Base-by-base conservation (phyloP, 225 moss, liverwort and hornwort genomes). In the Climacium dendroides region DNA sequence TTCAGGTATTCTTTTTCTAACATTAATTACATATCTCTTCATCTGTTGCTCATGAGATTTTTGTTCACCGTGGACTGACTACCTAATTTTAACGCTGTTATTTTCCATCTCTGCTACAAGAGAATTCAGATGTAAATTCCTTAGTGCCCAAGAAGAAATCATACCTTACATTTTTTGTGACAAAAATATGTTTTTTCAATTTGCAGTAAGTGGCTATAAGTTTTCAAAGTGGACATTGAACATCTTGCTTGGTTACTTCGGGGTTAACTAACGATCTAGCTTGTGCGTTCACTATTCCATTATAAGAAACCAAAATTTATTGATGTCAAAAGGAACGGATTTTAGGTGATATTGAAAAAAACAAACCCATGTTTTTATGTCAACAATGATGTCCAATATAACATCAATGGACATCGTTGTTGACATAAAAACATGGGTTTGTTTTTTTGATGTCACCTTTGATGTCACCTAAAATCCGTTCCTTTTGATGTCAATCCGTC, bases 1-100 rank as follows among this genome's bases (percentile, higher is more conserved):
- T 65, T 89, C 93, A 91, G 93, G 94, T 94, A 80, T 73, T 86
- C 15, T 66, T 32, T 39, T 54, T 67, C 23, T 43, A 30, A 74
- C 65, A 19, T 37, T 1, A 37, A 58, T 34, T 16, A 37, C 47
- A n/a, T 28, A 18, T 76, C n/a, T n/a, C n/a, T n/a, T n/a, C 35
- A 76, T 66, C 19, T 43, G 41, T 41, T 39, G 25, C 35, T 43
- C 20, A 47, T 22, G 78, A 73, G 82, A 47, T 72, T 72, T 78
- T 64, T 24, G 19, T 74, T 67, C 35, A 65, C 57, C 55, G 57
- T 30, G 73, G 57, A 86, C 73, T 43, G 58, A 43, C 62, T 14
- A 60, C 78, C 52, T 41, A 29, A 24, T 79, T 29, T 70, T 19
- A 43, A 79, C 61, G 71, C 50, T 74, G 23, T 81, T 11, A 13